Evolutionary conservation across 1,284 basidiomycete species (phyloP).

Genomic region (Ceratobasidium sp.): DNA sequence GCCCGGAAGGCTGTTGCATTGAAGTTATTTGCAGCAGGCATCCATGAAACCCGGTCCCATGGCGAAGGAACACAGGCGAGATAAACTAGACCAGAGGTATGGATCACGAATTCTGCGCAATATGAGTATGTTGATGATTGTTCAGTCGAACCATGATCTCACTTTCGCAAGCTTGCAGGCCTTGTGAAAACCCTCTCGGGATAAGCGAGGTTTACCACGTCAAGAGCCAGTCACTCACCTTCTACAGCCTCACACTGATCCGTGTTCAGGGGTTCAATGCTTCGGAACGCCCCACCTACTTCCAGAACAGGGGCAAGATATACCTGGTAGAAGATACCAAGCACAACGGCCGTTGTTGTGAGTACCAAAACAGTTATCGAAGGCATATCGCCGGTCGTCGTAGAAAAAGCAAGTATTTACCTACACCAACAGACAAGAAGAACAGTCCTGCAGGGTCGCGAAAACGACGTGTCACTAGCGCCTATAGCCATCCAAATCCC

Average conservation of each 20-base stretch:
- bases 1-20: constrained; percentile 11
- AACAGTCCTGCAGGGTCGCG: constrained; percentile 2
- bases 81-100: constrained; percentile 30
- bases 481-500: background rate
- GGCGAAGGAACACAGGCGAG: constrained; percentile 29
- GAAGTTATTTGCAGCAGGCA: constrained; percentile 22
- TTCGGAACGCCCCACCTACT: constrained; percentile 23
- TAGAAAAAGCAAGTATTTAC: constrained; percentile 12
- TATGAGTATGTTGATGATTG: background rate
- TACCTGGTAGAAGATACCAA: constrained; percentile 31
- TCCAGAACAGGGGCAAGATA: constrained; percentile 9
- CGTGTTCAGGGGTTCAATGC: constrained; percentile 33
- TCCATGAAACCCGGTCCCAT: constrained; percentile 18
- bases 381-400: constrained; percentile 29
- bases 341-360: background rate
- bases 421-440: background rate
- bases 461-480: background rate
- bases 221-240: constrained; percentile 1
- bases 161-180: constrained; percentile 75
- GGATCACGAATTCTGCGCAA: constrained; percentile 34
- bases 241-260: constrained; percentile 26
- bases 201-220: background rate
- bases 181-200: constrained; percentile 45
- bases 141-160: constrained; percentile 48
- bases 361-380: constrained; percentile 14